Evolutionary conservation across 176 grass and related monocot species (phyloP).

Genomic region (Oryza longistaminata): DNA sequence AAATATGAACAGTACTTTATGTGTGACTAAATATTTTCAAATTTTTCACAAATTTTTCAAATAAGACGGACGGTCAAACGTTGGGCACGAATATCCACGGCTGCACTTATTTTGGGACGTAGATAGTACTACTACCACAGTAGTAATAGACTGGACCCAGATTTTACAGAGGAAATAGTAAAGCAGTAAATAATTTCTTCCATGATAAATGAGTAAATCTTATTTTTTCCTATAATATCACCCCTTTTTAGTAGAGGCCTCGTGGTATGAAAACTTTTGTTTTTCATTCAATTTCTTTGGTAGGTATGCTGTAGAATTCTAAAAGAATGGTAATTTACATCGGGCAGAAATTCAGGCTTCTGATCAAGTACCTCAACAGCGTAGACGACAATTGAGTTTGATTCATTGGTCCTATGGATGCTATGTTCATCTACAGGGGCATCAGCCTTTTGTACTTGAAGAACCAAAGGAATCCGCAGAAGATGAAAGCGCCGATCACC

Average conservation of each 20-base stretch:
- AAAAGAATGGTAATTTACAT: constrained; percentile 61
- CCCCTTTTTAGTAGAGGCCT: constrained; percentile 6
- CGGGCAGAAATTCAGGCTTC: constrained; percentile 29
- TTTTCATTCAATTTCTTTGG: constrained; percentile 26
- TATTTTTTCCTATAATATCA: constrained; percentile 23
- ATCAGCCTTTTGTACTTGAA: constrained; percentile 86
- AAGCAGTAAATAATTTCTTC: neutral
- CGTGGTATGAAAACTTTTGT: constrained; percentile 18
- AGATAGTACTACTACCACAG: no score
- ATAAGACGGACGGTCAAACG: no score
- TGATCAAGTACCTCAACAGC: constrained; percentile 35
- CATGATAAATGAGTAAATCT: neutral
- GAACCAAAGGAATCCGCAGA: constrained; percentile 77
- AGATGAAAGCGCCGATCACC: constrained; percentile 57
- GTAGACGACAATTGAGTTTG: constrained; percentile 5
- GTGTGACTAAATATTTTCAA: no score
- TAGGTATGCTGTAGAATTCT: constrained; percentile 29
- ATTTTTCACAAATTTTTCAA: no score
- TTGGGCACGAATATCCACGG: no score
- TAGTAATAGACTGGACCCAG: neutral
- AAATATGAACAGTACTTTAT: no score
- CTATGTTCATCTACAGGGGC: constrained; percentile 56
- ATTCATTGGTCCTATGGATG: constrained; percentile 12
- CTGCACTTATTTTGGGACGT: no score
- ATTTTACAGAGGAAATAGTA: neutral